These are phyloP conservation scores for Phytopythium cucurbitacearum DNA, from an alignment of 352 stramenopile genomes.

Conservation along the genomic window DNA sequence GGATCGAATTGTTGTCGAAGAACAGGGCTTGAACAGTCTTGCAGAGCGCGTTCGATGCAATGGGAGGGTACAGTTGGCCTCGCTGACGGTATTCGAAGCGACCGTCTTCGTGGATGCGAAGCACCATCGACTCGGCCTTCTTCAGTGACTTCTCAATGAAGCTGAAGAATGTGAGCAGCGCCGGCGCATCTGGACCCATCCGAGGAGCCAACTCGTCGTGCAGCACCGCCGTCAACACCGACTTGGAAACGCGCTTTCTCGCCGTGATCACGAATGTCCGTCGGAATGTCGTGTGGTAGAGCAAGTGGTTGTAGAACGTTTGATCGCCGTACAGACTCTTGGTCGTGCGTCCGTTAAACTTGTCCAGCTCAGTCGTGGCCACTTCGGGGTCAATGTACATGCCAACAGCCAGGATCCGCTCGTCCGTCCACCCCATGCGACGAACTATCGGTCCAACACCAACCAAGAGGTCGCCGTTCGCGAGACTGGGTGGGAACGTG, in stretches of 20 bases:
- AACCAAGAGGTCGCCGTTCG: slow-evolving; percentile 69
- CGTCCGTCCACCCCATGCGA: slow-evolving; percentile 78
- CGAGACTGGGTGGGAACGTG: slow-evolving; percentile 70
- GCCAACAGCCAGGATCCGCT: slow-evolving; percentile 73
- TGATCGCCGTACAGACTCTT: slow-evolving; percentile 74
- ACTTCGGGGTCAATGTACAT: slow-evolving; percentile 74
- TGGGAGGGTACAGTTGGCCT: slow-evolving; percentile 63
- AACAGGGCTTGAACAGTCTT: slow-evolving; percentile 71
- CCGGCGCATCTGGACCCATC: slow-evolving; percentile 45
- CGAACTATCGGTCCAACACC: slow-evolving; percentile 72
- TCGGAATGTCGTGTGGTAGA: slow-evolving; percentile 56
- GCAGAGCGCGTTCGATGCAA: slow-evolving; percentile 60
- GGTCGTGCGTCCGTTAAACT: slow-evolving; percentile 44
- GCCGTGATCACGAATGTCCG: slow-evolving; percentile 75
- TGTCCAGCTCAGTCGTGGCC: slow-evolving; percentile 45
- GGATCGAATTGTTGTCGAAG: slow-evolving; percentile 79
- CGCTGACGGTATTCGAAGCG: slow-evolving; percentile 70
- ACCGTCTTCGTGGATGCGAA: slow-evolving; percentile 55
- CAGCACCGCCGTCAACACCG: slow-evolving; percentile 55
- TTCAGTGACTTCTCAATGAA: slow-evolving; percentile 83
- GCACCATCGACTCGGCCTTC: slow-evolving; percentile 79
- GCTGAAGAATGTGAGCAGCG: slow-evolving; percentile 51
- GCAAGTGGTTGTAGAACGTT: slow-evolving; percentile 63
- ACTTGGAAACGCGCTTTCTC: slow-evolving; percentile 76
- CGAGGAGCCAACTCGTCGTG: slow-evolving; percentile 71